Evolutionary conservation across 2,329 filamentous ascomycete genomes (phyloP).

Genomic region (Diaporthe capsici): DNA sequence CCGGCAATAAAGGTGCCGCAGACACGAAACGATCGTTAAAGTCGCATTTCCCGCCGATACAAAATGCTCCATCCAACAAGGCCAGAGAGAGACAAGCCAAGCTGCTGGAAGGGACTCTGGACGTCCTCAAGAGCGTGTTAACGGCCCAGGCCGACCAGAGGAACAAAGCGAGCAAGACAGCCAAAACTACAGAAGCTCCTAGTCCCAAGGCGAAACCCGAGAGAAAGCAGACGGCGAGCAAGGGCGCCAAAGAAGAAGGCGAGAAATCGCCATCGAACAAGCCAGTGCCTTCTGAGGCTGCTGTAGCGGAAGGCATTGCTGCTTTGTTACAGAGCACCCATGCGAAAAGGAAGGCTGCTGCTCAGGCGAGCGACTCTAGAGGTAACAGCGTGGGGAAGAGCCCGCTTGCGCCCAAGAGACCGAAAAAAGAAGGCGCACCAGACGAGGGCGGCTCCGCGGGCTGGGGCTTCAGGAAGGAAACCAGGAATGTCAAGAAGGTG

Average conservation of each 20-base stretch:
- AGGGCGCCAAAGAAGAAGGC: background rate
- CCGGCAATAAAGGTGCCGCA: conserved; percentile 31
- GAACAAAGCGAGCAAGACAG: conserved; percentile 34
- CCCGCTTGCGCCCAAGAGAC: background rate
- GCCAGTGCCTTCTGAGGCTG: background rate
- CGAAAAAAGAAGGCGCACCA: background rate
- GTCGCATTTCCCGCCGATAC: conserved; percentile 34
- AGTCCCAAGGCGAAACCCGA: conserved; percentile 29
- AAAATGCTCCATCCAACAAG: conserved; percentile 15
- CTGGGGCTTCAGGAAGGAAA: background rate
- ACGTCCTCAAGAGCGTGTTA: conserved; percentile 56
- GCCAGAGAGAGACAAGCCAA: conserved; percentile 48
- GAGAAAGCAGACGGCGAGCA: conserved; percentile 5
- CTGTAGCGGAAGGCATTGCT: conserved; percentile 29
- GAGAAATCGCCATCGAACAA: background rate
- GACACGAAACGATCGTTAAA: conserved; percentile 36
- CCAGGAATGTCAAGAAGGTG: conserved; percentile 46
- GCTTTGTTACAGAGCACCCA: background rate
- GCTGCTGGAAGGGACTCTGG: conserved; percentile 54
- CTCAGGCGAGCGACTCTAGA: background rate
- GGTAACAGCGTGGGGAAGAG: background rate
- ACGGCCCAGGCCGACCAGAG: conserved; percentile 45
- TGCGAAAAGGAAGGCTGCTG: background rate
- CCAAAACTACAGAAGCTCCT: background rate
- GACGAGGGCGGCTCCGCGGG: background rate